A percentile compares a stretch with the other conserved stretches of the same genome.
phyloP scores from a whole-genome alignment of 2,329 filamentous ascomycete species.

The Teratosphaeria zuluensis region DNA sequence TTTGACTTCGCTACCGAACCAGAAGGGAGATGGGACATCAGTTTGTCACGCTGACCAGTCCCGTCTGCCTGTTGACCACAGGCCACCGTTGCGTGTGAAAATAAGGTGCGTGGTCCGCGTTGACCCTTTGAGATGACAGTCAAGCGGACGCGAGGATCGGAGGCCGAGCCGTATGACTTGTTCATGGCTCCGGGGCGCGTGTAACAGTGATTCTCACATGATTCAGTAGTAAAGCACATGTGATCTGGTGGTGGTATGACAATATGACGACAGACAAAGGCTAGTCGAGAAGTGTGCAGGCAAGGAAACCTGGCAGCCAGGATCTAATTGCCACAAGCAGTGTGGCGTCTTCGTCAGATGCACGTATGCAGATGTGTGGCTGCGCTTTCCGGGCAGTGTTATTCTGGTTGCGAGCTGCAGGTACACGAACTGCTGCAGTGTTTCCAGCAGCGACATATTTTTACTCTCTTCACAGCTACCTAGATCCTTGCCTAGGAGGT shows the following conservation, averaged over 20 bases:
- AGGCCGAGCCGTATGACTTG: too few relatives aligned
- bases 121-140: too few relatives aligned
- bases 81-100: background rate
- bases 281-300: background rate
- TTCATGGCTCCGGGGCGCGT: too few relatives aligned
- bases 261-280: background rate
- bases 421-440: background rate
- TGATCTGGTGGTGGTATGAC: background rate
- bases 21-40: background rate
- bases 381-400: background rate
- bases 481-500: too few relatives aligned
- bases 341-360: background rate
- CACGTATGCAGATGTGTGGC: background rate
- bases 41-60: too few relatives aligned
- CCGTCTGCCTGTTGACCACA: too few relatives aligned
- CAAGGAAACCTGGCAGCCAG: background rate
- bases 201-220: background rate
- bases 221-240: background rate
- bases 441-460: background rate
- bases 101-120: background rate
- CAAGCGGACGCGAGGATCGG: too few relatives aligned
- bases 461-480: background rate
- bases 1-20: background rate
- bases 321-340: background rate
- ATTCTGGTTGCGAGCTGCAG: too few relatives aligned